Percentiles rank a stretch among this genome's conserved stretches.
These are phyloP conservation scores for Graphilbum fragrans DNA, from an alignment of 2,329 filamentous ascomycete species.

Conservation along the genomic window DNA sequence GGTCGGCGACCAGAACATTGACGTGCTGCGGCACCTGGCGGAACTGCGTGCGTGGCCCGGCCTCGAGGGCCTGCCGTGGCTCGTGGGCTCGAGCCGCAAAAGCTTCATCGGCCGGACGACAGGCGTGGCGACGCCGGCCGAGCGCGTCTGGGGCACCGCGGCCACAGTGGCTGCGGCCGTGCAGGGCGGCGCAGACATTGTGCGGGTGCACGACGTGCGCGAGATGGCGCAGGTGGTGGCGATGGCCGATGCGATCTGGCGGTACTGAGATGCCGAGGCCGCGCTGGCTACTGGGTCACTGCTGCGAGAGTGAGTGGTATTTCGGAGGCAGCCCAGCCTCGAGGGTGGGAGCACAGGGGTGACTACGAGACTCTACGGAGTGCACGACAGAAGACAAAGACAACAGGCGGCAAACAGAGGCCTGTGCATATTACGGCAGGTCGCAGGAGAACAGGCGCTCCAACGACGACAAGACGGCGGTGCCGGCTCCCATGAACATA, in stretches of 20 bases:
- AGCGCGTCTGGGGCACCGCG: conserved; percentile 76
- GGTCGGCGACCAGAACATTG: conserved; percentile 65
- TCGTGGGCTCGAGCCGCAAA: conserved; percentile 83
- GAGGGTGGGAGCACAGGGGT: too few relatives aligned
- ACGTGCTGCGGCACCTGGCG: conserved; percentile 57
- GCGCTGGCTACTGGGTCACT: too few relatives aligned
- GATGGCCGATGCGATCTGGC: conserved; percentile 91
- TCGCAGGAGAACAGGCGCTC: too few relatives aligned
- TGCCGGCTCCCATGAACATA: too few relatives aligned
- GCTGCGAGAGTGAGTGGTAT: background rate
- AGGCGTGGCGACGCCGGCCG: conserved; percentile 55
- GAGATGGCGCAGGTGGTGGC: conserved; percentile 77
- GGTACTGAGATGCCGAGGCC: too few relatives aligned
- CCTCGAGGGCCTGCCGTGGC: conserved; percentile 66
- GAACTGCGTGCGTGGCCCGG: conserved; percentile 54
- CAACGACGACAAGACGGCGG: too few relatives aligned
- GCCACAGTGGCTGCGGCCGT: conserved; percentile 79
- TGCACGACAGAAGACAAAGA: too few relatives aligned
- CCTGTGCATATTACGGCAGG: too few relatives aligned
- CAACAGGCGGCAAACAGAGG: too few relatives aligned
- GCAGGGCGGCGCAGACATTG: conserved; percentile 77
- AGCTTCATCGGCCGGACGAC: conserved; percentile 77
- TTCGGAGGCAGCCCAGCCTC: too few relatives aligned
- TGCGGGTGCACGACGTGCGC: conserved; percentile 79
- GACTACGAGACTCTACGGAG: too few relatives aligned